phyloP scores from a whole-genome alignment of 495 filamentous ascomycete genomes.

The Aspergillus carlsbadensis region DNA sequence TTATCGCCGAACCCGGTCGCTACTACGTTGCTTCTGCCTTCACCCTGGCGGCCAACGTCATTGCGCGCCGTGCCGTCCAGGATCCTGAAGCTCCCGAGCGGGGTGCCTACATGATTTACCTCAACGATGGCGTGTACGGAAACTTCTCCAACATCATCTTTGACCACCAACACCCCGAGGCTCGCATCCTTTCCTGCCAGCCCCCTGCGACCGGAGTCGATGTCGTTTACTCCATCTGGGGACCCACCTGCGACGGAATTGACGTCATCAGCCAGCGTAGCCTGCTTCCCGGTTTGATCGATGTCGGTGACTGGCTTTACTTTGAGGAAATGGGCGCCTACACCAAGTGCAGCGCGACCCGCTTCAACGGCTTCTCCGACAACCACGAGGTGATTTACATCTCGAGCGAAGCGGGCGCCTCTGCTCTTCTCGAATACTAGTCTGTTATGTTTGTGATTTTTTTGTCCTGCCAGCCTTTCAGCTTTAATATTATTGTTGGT shows the following conservation, averaged over 20 bases:
- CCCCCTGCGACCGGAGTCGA: conserved; percentile 45
- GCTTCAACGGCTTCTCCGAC: conserved; percentile 98
- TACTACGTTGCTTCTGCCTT: conserved; percentile 95
- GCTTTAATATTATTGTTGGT: background rate
- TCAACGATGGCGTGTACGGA: conserved; percentile 96
- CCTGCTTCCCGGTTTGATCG: conserved; percentile 66
- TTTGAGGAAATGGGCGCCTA: conserved; percentile 99
- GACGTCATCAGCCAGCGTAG: conserved; percentile 84
- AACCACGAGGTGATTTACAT: conserved; percentile 91
- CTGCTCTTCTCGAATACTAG: conserved; percentile 65
- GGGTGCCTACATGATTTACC: conserved; percentile 87
- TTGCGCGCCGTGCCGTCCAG: conserved; percentile 86
- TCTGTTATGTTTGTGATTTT: conserved; percentile 8
- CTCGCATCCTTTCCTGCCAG: conserved; percentile 70
- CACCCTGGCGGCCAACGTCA: conserved; percentile 89
- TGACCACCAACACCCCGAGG: conserved; percentile 89
- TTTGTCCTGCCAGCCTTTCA: background rate
- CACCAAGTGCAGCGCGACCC: conserved; percentile 92
- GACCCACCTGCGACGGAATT: conserved; percentile 95
- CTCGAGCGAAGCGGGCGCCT: conserved; percentile 85
- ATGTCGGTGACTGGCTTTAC: conserved; percentile 96
- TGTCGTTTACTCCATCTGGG: conserved; percentile 90
- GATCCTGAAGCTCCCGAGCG: conserved; percentile 53
- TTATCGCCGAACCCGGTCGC: conserved; percentile 95
- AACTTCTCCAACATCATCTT: conserved; percentile 99